Evolutionary conservation across 2,329 filamentous ascomycete species (phyloP), one percentile per base, ranked within the genome.

Genomic region (Arthrobotrys musiformis): DNA sequence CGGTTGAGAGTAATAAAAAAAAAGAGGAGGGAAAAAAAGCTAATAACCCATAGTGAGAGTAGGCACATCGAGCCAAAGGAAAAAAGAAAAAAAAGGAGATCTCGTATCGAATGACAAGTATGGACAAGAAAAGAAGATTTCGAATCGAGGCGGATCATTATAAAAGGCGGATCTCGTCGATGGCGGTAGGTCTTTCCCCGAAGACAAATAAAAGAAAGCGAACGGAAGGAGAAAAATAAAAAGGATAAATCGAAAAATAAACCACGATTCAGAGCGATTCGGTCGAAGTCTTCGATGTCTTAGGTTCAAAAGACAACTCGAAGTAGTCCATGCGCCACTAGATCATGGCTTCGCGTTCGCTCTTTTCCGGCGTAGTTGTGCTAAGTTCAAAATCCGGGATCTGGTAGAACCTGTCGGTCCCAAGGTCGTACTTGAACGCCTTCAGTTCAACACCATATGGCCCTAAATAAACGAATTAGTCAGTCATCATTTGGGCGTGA

Each of bases 391-490:
- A 98, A 81, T 94, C 87, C n/a, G 91, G 92, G 52, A 96, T 85
- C 82, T 95, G 90, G 74, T 95, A 90, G 81, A 99, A 99, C 88
- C 91, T 93, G 79, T 91, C 90, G 19, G 85, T 88, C 2, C 87
- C 86, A 78, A 92, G 89, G 82, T 97, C 92, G 85, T 97, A 99
- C 78, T 90, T 89, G 86, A 97, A 99, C 0, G 93, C 94, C 83
- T 97, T 94, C 85, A 98, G 97, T 78, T 97, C 94, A 73, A 97
- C 94, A 13, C 95, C 95, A 80, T 99, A 99, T 0, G 95, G 95
- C 86, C 97, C 97, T 73, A 46, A 35, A 22, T 4, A 54, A 42
- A 64, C 9, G 19, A 2, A 3, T 72, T 26, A 75, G 70, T 69
- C 54, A 79, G 37, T 63, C 44, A 44, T 46, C 9, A 15, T n/a